Conservation (phyloP, 2,329 filamentous ascomycete species). For the Chrysoporthe puriensis region DNA sequence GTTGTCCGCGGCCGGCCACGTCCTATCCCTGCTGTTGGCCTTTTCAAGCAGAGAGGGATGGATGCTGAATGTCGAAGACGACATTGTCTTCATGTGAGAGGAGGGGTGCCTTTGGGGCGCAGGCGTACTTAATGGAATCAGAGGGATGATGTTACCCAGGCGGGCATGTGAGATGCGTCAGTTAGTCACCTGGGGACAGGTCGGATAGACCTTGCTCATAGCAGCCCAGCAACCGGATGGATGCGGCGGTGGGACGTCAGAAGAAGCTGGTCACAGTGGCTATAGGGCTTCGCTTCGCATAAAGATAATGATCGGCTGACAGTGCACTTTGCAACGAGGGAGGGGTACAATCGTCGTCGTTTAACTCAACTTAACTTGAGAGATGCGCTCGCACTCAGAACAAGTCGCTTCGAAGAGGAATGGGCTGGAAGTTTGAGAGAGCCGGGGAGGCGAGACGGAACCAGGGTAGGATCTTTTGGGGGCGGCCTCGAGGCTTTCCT, state of each 20-base stretch:
- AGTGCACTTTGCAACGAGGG: conserved; percentile 4
- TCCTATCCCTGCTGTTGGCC: conserved; percentile 22
- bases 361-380: not conserved
- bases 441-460: conserved; percentile 19
- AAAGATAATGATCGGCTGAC: conserved; percentile 9
- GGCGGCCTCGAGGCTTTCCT: conserved; percentile 26
- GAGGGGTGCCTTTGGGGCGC: conserved; percentile 24
- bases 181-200: conserved; percentile 21
- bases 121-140: conserved; percentile 23
- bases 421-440: conserved; percentile 18
- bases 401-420: conserved; percentile 14
- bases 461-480: conserved; percentile 22
- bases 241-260: not conserved
- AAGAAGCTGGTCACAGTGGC: conserved; percentile 16
- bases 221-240: not conserved
- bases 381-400: conserved; percentile 16
- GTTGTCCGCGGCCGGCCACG: conserved; percentile 19
- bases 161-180: conserved; percentile 20
- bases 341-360: not conserved
- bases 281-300: conserved; percentile 5
- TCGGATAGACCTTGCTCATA: conserved; percentile 12
- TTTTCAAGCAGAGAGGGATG: conserved; percentile 28
- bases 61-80: conserved; percentile 26
- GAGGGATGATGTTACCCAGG: conserved; percentile 21
- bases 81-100: conserved; percentile 31